Evolutionary conservation across 371 early-diverging fungal genomes (phyloP), one percentile per base, ranked within the genome.

Genomic region (Smittium mucronatum): DNA sequence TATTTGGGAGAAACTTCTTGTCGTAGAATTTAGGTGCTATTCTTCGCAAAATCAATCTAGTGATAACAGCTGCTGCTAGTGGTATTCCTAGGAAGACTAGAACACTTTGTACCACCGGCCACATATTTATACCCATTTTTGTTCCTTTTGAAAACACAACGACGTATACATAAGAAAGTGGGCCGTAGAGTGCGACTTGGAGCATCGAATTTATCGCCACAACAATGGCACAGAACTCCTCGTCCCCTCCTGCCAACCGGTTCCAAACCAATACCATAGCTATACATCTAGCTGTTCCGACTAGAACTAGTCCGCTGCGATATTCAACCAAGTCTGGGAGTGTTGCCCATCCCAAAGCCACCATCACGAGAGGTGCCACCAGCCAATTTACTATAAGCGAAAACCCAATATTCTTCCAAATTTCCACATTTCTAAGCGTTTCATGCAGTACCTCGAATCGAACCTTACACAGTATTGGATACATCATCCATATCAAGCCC

Each of bases 201-300:
- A 89, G 73, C 31, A 90, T 71, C 1, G 87, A 83, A 72, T 90
- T 89, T 75, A 88, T 71, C 15, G 84, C 87, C 11, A 90, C 88
- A 0, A 87, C 74, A 57, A 88, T 79, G 1, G 89, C 89, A 70
- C 88, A 84, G 63, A 84, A 88, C 34, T 87, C 81, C 29, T 77
- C 34, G 65, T 90, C 84, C 0, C 89, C 89, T 8, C 78, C 82
- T 30, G 88, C 85, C 17, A 90, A 75, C 33, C 84, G 73, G 70
- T 85, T 86, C 90, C 90, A 90, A 26, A 90, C 86, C 58, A 90
- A 71, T 15, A 90, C 90, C 89, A 89, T 90, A n/a, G 89, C 90
- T 73, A 88, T 90, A 73, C 90, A 88, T 70, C 84, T 75, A 1
- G 87, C 88, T 25, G 83, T 69, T 0, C 89, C 91, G 30, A 90